Percentiles rank a stretch among this genome's conserved stretches.
Conservation (phyloP, 257 asterid species). For the Forsythia viridissima region DNA sequence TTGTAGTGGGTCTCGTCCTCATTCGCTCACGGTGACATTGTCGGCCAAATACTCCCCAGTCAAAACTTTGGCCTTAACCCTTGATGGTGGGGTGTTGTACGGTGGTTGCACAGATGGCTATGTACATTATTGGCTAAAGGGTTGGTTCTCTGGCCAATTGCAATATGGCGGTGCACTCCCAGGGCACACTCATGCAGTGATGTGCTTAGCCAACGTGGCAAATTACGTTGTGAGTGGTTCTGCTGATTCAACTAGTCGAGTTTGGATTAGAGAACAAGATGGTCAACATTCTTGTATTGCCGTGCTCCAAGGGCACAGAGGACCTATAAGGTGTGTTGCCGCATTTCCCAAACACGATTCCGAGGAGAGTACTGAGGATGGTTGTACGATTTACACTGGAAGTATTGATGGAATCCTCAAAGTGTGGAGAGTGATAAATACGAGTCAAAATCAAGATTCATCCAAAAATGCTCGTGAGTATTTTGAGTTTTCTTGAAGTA, state of each 20-base stretch:
- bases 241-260: slow-evolving; percentile 74
- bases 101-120: slow-evolving; percentile 96
- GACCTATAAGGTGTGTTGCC: slow-evolving; percentile 72
- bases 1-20: slow-evolving; percentile 75
- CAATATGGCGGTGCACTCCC: slow-evolving; percentile 88
- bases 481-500: slow-evolving; percentile 54
- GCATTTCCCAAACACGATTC: slow-evolving; percentile 35
- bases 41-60: slow-evolving; percentile 89
- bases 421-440: slow-evolving; percentile 68
- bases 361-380: slow-evolving; percentile 60
- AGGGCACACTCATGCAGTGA: slow-evolving; percentile 88
- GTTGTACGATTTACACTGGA: slow-evolving; percentile 78
- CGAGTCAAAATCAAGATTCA: slow-evolving; percentile 21
- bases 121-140: slow-evolving; percentile 82
- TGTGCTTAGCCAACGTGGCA: slow-evolving; percentile 66
- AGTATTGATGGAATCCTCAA: slow-evolving; percentile 87
- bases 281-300: slow-evolving; percentile 71
- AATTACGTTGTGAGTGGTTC: slow-evolving; percentile 72
- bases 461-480: slow-evolving; percentile 53
- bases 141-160: slow-evolving; percentile 88
- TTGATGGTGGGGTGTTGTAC: slow-evolving; percentile 68
- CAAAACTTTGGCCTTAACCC: slow-evolving; percentile 59
- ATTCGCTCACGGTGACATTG: slow-evolving; percentile 76
- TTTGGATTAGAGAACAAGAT: slow-evolving; percentile 70
- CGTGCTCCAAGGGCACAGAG: slow-evolving; percentile 79